These are phyloP conservation scores for Akanthomyces dipterigenus DNA, from an alignment of 2,329 filamentous ascomycete genomes.

Conservation along the genomic window DNA sequence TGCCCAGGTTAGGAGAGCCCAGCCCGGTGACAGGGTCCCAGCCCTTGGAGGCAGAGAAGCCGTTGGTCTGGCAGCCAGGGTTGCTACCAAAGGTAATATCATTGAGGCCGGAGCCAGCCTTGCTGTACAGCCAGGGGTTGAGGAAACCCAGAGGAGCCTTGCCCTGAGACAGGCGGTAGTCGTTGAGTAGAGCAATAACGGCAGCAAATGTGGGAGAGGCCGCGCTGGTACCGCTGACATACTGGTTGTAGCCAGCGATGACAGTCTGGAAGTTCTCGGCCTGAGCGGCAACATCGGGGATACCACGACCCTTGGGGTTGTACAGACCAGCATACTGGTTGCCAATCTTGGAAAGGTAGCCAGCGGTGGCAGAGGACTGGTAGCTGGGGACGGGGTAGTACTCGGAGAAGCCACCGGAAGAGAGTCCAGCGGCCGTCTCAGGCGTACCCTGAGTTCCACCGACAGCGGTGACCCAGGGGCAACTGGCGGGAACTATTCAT, in stretches of 20 bases:
- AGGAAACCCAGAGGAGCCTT: slow-evolving; percentile 35
- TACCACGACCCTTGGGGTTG: slow-evolving; percentile 9
- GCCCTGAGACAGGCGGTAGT: slow-evolving; percentile 29
- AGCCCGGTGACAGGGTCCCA: slow-evolving; percentile 28
- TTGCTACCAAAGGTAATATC: slow-evolving; percentile 17
- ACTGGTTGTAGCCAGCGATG: background rate
- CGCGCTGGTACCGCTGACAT: slow-evolving; percentile 22
- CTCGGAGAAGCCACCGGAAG: slow-evolving; percentile 9
- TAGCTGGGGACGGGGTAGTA: background rate
- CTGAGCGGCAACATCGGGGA: slow-evolving; percentile 6
- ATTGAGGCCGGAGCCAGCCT: slow-evolving; percentile 14
- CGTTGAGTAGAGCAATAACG: slow-evolving; percentile 37
- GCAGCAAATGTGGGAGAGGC: slow-evolving; percentile 34
- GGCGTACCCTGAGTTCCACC: slow-evolving; percentile 5
- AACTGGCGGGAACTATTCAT: slow-evolving; percentile 3
- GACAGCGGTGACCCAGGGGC: slow-evolving; percentile 11
- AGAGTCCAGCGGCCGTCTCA: background rate
- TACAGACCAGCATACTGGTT: background rate
- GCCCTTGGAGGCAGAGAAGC: slow-evolving; percentile 16
- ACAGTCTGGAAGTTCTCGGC: background rate
- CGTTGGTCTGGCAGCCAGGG: slow-evolving; percentile 13
- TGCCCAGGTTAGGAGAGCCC: slow-evolving; percentile 5
- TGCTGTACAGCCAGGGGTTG: slow-evolving; percentile 34
- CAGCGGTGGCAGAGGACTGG: background rate
- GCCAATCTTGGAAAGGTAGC: background rate